phyloP scores from a whole-genome alignment of 148 eudicot genomes.

The Limonium bicolor region DNA sequence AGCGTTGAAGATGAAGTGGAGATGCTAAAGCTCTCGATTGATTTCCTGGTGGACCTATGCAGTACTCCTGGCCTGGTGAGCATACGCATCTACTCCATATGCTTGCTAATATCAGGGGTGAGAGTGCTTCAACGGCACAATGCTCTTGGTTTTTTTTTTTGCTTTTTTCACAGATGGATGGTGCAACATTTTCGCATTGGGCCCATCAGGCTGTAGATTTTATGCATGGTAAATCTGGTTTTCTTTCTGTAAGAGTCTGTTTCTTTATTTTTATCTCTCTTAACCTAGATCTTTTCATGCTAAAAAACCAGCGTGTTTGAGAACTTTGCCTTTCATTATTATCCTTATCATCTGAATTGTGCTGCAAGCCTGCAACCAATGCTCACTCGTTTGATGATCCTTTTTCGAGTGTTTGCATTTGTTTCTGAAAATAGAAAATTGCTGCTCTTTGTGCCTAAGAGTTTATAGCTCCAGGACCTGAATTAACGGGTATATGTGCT shows the following conservation, averaged over 20 bases:
- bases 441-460: too few species aligned
- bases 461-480: too few species aligned
- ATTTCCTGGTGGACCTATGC: conserved; percentile 88
- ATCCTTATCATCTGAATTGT: not conserved
- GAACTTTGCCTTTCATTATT: not conserved
- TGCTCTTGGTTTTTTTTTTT: not conserved
- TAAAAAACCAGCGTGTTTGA: not conserved
- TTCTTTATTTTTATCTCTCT: too few species aligned
- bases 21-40: conserved; percentile 62
- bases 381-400: too few species aligned
- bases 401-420: too few species aligned
- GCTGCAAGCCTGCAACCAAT: too few species aligned
- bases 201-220: conserved; percentile 88
- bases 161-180: conserved; percentile 30
- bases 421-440: too few species aligned
- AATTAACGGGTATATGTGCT: too few species aligned
- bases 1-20: conserved; percentile 45
- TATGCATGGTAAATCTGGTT: conserved; percentile 35
- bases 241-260: not conserved
- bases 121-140: not conserved
- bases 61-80: conserved; percentile 29
- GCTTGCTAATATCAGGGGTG: not conserved
- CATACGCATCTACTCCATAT: conserved; percentile 7
- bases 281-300: too few species aligned
- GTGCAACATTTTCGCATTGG: conserved; percentile 40